Base-by-base conservation (phyloP, 805 yeast genomes). In the Scheffersomyces lignosus region DNA sequence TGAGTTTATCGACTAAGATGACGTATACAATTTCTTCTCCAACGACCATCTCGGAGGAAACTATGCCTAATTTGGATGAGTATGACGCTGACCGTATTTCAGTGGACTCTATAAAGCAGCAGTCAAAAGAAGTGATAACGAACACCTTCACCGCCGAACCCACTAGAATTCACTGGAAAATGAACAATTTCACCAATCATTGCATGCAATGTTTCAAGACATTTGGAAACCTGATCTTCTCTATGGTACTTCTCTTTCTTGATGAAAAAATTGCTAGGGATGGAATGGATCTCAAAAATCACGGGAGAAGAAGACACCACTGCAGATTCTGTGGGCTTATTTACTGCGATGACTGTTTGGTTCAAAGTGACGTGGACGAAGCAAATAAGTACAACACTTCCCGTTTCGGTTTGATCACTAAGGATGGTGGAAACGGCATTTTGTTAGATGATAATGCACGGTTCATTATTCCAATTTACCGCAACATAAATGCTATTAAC, bases 151-250 rank as follows among this genome's bases (percentile, higher is more conserved):
- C 18, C 17, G 42, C 18, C 24, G 80, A 74, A 45, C 80, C 81
- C 12, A 70, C 76, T 7, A 78, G 70, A 36, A 51, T 55, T 10
- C 80, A 75, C 51, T 77, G 82, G 82, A 68, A 68, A 42, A 71
- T 76, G 15, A 70, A 77, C 52, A 49, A 47, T 30, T 54, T 51
- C 35, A 52, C 70, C n/a, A 44, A 52, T 35, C 58, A 58, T 33
- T 77, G 82, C 53, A 56, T 63, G 65, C 59, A 58, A 39, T 68
- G 74, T 41, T 64, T 66, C 40, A 56, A 54, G 23, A 48, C 49
- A 7, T 66, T 68, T 41, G 57, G 63, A 27, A 48, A 46, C 29
- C 54, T 43, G 29, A 28, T 45, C 20, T 27, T 43, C 5, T 38
- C 45, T 29, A 20, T 43, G 5, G 32, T 45, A 15, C 31, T 29